phyloP scores from a whole-genome alignment of 306 rosid species.

The Senna siamea region DNA sequence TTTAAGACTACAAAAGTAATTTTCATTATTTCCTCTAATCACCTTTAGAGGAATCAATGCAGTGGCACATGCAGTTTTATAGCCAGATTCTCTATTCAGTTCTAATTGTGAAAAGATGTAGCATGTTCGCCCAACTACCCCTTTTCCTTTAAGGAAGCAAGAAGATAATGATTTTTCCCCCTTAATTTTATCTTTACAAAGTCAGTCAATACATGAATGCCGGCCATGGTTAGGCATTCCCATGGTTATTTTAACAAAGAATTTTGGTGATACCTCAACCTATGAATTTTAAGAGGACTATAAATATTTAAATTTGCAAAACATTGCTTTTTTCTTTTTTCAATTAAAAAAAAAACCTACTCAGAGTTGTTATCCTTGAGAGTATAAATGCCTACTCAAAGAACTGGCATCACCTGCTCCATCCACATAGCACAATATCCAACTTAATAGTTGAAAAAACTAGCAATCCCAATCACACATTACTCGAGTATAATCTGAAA shows the following conservation, averaged over 20 bases:
- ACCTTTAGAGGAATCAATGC: neutral
- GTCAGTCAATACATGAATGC: neutral
- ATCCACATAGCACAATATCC: conserved; percentile 9
- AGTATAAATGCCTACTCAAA: neutral
- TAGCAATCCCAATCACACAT: conserved; percentile 29
- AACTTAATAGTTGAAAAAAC: conserved; percentile 8
- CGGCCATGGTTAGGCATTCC: neutral
- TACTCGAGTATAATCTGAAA: conserved; percentile 27
- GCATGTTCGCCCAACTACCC: neutral
- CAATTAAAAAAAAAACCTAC: neutral
- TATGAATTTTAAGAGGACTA: neutral
- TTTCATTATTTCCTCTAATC: neutral
- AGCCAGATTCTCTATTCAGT: neutral
- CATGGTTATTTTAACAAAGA: neutral
- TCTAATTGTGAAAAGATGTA: neutral
- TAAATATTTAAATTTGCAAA: neutral
- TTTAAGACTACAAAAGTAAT: neutral
- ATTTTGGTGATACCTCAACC: neutral
- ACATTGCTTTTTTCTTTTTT: neutral
- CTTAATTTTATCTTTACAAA: neutral
- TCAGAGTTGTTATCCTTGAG: neutral
- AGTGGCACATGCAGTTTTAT: neutral
- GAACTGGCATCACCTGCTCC: neutral
- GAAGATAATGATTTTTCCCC: neutral
- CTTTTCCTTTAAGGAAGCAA: neutral